Conservation (phyloP, 2,329 filamentous ascomycete genomes). For the Colletotrichum spaethianum region DNA sequence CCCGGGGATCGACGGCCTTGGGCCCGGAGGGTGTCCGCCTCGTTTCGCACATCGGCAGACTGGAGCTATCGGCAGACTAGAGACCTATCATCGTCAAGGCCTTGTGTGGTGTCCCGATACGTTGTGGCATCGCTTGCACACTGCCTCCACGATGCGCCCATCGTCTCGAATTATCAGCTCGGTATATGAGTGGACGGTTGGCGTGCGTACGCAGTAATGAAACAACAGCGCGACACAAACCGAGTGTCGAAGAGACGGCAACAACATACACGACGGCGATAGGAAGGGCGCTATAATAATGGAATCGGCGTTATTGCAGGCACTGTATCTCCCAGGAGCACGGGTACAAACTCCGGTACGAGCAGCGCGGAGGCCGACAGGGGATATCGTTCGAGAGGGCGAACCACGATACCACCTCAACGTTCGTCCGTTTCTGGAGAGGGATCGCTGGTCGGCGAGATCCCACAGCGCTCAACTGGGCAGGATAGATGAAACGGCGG, state of each 20-base stretch:
- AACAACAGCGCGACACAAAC: constrained; percentile 9
- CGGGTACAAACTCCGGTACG: constrained; percentile 10
- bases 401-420: constrained; percentile 13
- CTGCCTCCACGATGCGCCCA: background rate
- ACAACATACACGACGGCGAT: constrained; percentile 6
- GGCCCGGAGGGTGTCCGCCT: constrained; percentile 1
- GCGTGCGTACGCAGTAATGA: constrained; percentile 7
- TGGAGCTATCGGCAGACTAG: constrained; percentile 12
- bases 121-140: constrained; percentile 11
- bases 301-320: constrained; percentile 1
- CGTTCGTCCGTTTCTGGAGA: constrained; percentile 9
- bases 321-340: constrained; percentile 2
- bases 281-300: constrained; percentile 18
- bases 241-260: constrained; percentile 1
- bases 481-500: constrained; percentile 28
- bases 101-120: background rate
- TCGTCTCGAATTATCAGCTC: background rate
- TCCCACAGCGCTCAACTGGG: constrained; percentile 17
- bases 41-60: constrained; percentile 8
- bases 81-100: background rate
- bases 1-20: constrained; percentile 1
- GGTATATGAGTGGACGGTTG: background rate
- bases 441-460: constrained; percentile 14
- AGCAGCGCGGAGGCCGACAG: constrained; percentile 10
- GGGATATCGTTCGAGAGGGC: constrained; percentile 18